phyloP scores from a whole-genome alignment of 768 basidiomycete genomes.

The Suillus fuscotomentosus region DNA sequence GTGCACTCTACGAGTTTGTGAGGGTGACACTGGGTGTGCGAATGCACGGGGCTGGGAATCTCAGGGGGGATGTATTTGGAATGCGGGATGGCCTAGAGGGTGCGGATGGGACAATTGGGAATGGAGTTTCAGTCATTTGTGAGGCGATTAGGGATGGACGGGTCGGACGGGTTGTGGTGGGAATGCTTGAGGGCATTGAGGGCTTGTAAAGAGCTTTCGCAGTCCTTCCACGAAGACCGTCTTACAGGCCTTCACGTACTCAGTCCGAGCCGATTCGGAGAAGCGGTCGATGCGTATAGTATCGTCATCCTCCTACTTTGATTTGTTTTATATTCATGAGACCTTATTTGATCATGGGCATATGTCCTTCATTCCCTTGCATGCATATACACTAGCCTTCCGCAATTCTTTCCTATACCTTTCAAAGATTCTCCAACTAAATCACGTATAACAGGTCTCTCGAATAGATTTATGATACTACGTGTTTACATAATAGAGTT shows the following conservation, averaged over 20 bases:
- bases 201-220: background rate
- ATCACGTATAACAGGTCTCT: background rate
- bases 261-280: background rate
- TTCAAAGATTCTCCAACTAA: background rate
- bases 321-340: background rate
- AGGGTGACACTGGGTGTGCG: constrained; percentile 66
- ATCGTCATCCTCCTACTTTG: background rate
- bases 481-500: background rate
- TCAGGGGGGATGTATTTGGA: constrained; percentile 56
- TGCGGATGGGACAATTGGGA: constrained; percentile 51
- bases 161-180: constrained; percentile 55
- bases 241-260: background rate
- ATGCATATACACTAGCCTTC: background rate
- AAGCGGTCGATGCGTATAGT: background rate
- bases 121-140: constrained; percentile 71
- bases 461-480: background rate
- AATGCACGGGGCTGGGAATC: constrained; percentile 81
- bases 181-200: constrained; percentile 39
- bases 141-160: constrained; percentile 79
- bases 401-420: background rate
- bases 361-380: background rate
- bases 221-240: too few species aligned
- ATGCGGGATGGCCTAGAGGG: constrained; percentile 53
- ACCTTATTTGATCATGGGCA: background rate
- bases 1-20: constrained; percentile 75